Evolutionary conservation across 2,329 filamentous ascomycete species (phyloP).

Genomic region (Cyphellophora attinorum): DNA sequence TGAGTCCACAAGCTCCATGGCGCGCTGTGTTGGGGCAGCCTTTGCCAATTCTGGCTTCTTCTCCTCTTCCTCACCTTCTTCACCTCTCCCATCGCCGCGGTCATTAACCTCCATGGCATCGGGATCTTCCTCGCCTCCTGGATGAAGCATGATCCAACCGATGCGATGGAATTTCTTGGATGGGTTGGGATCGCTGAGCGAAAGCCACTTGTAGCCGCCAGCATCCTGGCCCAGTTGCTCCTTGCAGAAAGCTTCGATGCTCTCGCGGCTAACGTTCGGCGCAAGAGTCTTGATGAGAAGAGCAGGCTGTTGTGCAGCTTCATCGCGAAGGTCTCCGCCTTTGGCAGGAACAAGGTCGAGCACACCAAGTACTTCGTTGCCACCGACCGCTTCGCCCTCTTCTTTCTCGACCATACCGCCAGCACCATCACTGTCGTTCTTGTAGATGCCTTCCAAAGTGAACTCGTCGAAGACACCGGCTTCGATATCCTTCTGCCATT

Average conservation of each 20-base stretch:
- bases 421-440: slow-evolving; percentile 79
- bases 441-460: slow-evolving; percentile 85
- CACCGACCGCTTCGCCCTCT: slow-evolving; percentile 84
- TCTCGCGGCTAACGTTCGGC: slow-evolving; percentile 86
- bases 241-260: slow-evolving; percentile 88
- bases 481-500: slow-evolving; percentile 84
- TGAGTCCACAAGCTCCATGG: slow-evolving; percentile 87
- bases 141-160: slow-evolving; percentile 95
- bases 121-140: slow-evolving; percentile 56
- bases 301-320: slow-evolving; percentile 79
- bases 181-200: slow-evolving; percentile 91
- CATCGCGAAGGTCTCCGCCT: slow-evolving; percentile 80
- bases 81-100: slow-evolving; percentile 63
- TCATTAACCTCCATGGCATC: slow-evolving; percentile 45
- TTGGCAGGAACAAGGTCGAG: slow-evolving; percentile 78
- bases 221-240: slow-evolving; percentile 86
- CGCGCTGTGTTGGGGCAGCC: slow-evolving; percentile 62
- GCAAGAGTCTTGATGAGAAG: slow-evolving; percentile 97
- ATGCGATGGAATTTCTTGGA: slow-evolving; percentile 96
- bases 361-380: slow-evolving; percentile 86
- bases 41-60: slow-evolving; percentile 27
- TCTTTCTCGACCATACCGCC: slow-evolving; percentile 86
- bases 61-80: slow-evolving; percentile 56
- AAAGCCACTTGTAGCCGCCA: slow-evolving; percentile 91
- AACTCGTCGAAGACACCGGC: slow-evolving; percentile 86